Percentiles rank a stretch among this genome's conserved stretches.
Conservation (phyloP, 768 basidiomycete species). For the Mycena olivaceomarginata region DNA sequence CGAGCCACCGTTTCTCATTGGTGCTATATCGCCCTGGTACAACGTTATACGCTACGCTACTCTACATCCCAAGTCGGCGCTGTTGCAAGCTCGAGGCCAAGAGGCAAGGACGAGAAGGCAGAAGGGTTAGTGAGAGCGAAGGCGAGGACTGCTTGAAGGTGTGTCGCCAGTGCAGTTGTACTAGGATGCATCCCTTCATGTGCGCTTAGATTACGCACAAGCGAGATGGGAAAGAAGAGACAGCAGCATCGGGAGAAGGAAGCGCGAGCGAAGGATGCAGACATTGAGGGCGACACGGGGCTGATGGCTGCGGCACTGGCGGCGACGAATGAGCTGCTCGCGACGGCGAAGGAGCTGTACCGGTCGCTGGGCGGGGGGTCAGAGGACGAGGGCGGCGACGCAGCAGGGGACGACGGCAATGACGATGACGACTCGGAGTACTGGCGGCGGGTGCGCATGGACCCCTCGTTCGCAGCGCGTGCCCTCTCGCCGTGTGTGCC, state of each 20-base stretch:
- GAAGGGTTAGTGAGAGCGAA: too few relatives aligned
- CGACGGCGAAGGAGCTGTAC: slow-evolving; percentile 78
- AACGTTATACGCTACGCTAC: too few relatives aligned
- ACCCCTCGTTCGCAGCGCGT: slow-evolving; percentile 1
- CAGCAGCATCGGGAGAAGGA: background rate
- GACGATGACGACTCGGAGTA: slow-evolving; percentile 13
- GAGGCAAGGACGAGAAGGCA: too few relatives aligned
- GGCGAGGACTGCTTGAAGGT: too few relatives aligned
- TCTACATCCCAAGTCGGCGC: too few relatives aligned
- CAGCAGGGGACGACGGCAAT: background rate
- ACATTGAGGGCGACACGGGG: background rate
- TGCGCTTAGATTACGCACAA: too few relatives aligned
- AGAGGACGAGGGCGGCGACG: slow-evolving; percentile 7
- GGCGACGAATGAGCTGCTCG: slow-evolving; percentile 76
- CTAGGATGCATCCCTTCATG: too few relatives aligned
- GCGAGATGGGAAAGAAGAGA: slow-evolving; percentile 12
- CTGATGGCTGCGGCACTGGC: slow-evolving; percentile 44
- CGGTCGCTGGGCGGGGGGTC: slow-evolving; percentile 49
- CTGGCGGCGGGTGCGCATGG: slow-evolving; percentile 31
- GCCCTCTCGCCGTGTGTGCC: too few relatives aligned
- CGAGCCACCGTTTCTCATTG: too few relatives aligned
- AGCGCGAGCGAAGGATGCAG: background rate
- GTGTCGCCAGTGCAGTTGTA: too few relatives aligned
- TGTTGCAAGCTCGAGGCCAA: too few relatives aligned
- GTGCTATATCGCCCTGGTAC: too few relatives aligned